A percentile compares a stretch with the other conserved stretches of the same genome.
Conservation (phyloP, 345 rosid species). For the Moringa oleifera region DNA sequence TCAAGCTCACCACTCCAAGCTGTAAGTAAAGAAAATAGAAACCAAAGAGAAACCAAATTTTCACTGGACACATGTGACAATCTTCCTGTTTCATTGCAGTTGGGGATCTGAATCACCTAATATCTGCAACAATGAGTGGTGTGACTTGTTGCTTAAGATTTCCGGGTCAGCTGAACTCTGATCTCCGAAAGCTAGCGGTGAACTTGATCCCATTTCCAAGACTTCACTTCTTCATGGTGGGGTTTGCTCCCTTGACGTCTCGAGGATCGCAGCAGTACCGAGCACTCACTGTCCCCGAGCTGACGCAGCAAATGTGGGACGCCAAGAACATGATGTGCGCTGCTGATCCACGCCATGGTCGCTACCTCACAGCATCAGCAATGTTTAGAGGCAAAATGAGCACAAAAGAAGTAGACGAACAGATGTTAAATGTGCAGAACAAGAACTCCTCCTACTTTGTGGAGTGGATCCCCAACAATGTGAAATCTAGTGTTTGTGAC, state of each 20-base stretch:
- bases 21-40: constrained; percentile 10
- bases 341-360: constrained; percentile 30
- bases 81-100: neutral
- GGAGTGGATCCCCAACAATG: constrained; percentile 23
- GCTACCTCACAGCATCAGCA: constrained; percentile 32
- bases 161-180: constrained; percentile 18
- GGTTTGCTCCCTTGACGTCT: constrained; percentile 31
- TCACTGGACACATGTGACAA: too few relatives aligned
- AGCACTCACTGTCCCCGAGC: constrained; percentile 22
- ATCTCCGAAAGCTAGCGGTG: constrained; percentile 18
- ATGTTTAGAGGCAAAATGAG: constrained; percentile 45
- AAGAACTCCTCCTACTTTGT: constrained; percentile 22
- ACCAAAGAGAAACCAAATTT: too few relatives aligned
- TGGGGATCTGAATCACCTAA: constrained; percentile 21
- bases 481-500: constrained; percentile 18
- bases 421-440: constrained; percentile 16
- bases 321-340: constrained; percentile 27
- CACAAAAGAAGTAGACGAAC: constrained; percentile 26
- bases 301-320: constrained; percentile 36
- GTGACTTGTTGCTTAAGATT: constrained; percentile 19
- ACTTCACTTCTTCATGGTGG: constrained; percentile 23
- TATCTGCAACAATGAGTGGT: constrained; percentile 19
- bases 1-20: constrained; percentile 19
- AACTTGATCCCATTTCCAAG: constrained; percentile 22
- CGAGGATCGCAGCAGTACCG: constrained; percentile 37